phyloP scores from a whole-genome alignment of 805 yeast species.

The Yarrowia sp. region DNA sequence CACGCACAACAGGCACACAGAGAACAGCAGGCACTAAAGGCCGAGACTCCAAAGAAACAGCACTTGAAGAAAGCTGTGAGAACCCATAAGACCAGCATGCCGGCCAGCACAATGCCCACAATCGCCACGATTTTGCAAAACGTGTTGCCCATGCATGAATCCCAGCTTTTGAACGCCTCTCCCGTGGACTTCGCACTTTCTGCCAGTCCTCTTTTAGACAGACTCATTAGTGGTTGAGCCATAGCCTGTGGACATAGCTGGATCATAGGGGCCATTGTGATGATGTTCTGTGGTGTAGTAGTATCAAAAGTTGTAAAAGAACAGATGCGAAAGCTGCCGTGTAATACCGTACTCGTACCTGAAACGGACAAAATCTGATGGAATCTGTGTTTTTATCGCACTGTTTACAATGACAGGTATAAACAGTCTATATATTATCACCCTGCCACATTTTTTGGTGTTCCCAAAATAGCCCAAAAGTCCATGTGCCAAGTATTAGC shows the following conservation, averaged over 20 bases:
- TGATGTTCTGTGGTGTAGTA: not conserved
- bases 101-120: conserved; percentile 70
- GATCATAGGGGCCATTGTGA: conserved; percentile 21
- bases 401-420: not conserved
- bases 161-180: conserved; percentile 66
- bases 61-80: conserved; percentile 63
- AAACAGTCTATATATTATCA: conserved; percentile 4
- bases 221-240: not conserved
- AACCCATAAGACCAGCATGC: conserved; percentile 60
- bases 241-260: conserved; percentile 24
- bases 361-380: too few relatives aligned
- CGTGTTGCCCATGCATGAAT: conserved; percentile 78
- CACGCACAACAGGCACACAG: conserved; percentile 55
- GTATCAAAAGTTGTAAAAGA: not conserved
- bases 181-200: conserved; percentile 32
- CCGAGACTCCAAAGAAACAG: conserved; percentile 62
- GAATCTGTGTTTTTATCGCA: not conserved
- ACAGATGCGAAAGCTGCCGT: too few relatives aligned
- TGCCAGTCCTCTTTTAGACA: conserved; percentile 8
- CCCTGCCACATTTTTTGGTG: not conserved
- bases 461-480: conserved; percentile 17
- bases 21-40: conserved; percentile 60
- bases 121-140: conserved; percentile 80
- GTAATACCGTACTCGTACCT: too few relatives aligned
- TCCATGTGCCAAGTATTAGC: not conserved